Base-by-base conservation (phyloP, 768 basidiomycete genomes). In the Tephrocybe rancida region DNA sequence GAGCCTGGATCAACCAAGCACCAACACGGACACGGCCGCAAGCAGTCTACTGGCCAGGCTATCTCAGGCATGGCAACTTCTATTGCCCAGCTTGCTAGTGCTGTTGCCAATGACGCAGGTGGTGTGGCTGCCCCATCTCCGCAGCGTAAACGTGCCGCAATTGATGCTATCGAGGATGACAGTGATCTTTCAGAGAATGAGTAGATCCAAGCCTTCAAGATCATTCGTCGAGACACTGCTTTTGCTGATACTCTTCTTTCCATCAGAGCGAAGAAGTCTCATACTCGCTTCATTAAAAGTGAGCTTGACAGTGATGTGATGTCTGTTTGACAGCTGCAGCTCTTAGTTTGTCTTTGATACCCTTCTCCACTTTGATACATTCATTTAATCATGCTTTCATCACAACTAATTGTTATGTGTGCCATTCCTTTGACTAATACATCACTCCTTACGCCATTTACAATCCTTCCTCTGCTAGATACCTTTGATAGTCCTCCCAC, bases 181-280 rank as follows among this genome's bases (percentile, higher is more conserved):
- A 58, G 32, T 30, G 55, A 64, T 9, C 61, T 62, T 13, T 61
- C 61, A 9, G 56, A 64, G 0, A 22, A 63, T 50, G 58, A 66
- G 39, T 47, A 61, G 42, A 42, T 55, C 8, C 2, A 54, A 10
- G 51, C 47, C 2, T 52, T 58, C 49, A 55, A 48, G 29, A 45
- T 65, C 26, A 56, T 65, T 32, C 48, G 52, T 27, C 19, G 48
- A 22, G 61, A 65, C 48, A 55, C 50, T 7, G 21, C 49, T 3
- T 51, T 63, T 48, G 61, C 59, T 32, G 37, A 59, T 34, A 55
- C 53, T 16, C 19, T 59, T 32, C 41, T 59, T 35, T 47, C 59
- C 9, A 65, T 63, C n/a, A n/a, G n/a, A 8, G 53, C 58, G 22
- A 58, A 61, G 48, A 8, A n/a, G 7, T 48, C 43, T 11, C 58